Percentiles rank a stretch among this genome's conserved stretches.
These are phyloP conservation scores for Eurotiales sp. DNA, from an alignment of 2,329 filamentous ascomycete genomes.

Conservation along the genomic window DNA sequence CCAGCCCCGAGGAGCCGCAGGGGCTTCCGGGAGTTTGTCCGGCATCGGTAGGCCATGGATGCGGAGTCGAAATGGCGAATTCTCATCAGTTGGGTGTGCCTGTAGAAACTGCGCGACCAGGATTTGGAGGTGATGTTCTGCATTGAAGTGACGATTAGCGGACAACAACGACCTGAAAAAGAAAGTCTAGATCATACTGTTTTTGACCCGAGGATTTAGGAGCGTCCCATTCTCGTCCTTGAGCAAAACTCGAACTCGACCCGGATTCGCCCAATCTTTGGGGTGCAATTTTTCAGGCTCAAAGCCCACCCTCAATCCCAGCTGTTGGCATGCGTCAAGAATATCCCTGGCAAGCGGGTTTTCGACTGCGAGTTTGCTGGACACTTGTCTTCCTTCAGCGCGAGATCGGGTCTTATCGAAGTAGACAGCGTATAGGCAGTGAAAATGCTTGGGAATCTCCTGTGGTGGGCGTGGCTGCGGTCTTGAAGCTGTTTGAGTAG, in stretches of 20 bases:
- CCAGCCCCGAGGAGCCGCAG: constrained; percentile 81
- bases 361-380: constrained; percentile 65
- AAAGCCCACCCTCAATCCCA: constrained; percentile 64
- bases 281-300: constrained; percentile 92
- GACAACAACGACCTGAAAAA: neutral
- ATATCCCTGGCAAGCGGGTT: constrained; percentile 90
- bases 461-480: constrained; percentile 44
- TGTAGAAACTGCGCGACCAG: constrained; percentile 74
- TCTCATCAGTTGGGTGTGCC: constrained; percentile 71
- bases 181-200: constrained; percentile 52
- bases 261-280: constrained; percentile 96
- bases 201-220: constrained; percentile 55
- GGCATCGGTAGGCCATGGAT: constrained; percentile 69
- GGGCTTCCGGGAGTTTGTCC: constrained; percentile 65
- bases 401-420: constrained; percentile 69
- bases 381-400: constrained; percentile 76
- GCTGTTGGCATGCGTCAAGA: constrained; percentile 72
- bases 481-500: constrained; percentile 23
- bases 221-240: constrained; percentile 52
- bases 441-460: constrained; percentile 67
- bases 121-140: constrained; percentile 79
- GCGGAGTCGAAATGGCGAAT: constrained; percentile 65
- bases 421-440: constrained; percentile 93
- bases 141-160: neutral
- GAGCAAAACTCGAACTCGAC: constrained; percentile 75